These are phyloP conservation scores for Xylaria intraflava DNA, from an alignment of 495 filamentous ascomycete species.

Conservation along the genomic window DNA sequence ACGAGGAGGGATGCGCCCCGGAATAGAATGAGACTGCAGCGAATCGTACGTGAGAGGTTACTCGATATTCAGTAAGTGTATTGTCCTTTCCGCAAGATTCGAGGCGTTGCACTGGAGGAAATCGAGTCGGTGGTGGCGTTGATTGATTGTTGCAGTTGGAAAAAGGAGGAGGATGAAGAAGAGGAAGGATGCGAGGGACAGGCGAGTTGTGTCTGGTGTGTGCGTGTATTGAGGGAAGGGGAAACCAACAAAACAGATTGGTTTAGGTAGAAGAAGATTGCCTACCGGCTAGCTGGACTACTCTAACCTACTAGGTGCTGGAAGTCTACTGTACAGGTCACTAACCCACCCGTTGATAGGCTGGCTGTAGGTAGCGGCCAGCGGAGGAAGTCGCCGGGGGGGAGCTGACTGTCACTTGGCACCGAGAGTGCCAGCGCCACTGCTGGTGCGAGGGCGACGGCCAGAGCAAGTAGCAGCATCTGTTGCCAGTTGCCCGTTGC, in stretches of 20 bases:
- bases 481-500: too few relatives aligned
- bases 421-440: too few relatives aligned
- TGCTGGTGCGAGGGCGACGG: too few relatives aligned
- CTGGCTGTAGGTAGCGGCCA: too few relatives aligned
- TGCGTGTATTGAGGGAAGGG: conserved; percentile 21
- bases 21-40: conserved; percentile 17
- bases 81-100: conserved; percentile 19
- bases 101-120: conserved; percentile 12
- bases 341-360: too few relatives aligned
- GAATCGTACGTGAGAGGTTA: conserved; percentile 16
- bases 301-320: too few relatives aligned
- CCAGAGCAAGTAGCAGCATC: too few relatives aligned
- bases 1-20: conserved; percentile 24
- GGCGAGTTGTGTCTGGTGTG: conserved; percentile 17
- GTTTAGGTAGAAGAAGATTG: not conserved
- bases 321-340: too few relatives aligned
- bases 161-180: conserved; percentile 25
- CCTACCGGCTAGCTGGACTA: too few relatives aligned
- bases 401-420: too few relatives aligned
- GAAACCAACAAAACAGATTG: conserved; percentile 23
- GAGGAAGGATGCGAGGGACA: conserved; percentile 11
- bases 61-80: conserved; percentile 22
- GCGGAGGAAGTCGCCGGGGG: too few relatives aligned
- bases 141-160: conserved; percentile 20
- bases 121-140: conserved; percentile 15